These are phyloP conservation scores for Amphibolis antarctica DNA, from an alignment of 106 monocot genomes.

Conservation along the genomic window DNA sequence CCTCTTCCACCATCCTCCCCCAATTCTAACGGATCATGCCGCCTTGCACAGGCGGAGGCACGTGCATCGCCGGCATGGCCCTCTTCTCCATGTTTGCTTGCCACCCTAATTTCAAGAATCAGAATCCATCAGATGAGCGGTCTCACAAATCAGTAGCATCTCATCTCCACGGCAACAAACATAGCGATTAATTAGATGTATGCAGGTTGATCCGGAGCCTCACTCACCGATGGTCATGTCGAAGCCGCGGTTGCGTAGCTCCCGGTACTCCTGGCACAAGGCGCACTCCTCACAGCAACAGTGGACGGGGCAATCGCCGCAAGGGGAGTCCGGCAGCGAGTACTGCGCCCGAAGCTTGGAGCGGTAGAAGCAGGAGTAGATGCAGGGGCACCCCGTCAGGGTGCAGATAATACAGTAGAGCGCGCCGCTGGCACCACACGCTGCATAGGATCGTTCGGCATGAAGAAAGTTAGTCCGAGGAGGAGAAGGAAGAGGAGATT, in stretches of 20 bases:
- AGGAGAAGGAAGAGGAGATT: not conserved
- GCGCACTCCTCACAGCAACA: conserved; percentile 12
- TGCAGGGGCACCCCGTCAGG: conserved; percentile 10
- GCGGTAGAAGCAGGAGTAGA: conserved; percentile 16
- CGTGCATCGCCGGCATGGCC: not conserved
- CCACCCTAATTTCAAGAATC: not conserved
- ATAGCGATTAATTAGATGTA: not conserved
- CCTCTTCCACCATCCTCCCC: too few species aligned
- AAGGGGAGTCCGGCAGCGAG: conserved; percentile 3
- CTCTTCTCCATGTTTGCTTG: not conserved
- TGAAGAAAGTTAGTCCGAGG: not conserved
- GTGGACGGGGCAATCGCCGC: conserved; percentile 14
- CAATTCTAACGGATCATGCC: not conserved
- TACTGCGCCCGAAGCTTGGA: conserved; percentile 9
- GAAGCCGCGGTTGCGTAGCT: conserved; percentile 15
- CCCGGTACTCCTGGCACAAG: conserved; percentile 18
- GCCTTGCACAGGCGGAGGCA: not conserved
- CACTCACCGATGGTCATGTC: conserved; percentile 9
- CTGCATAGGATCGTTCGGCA: not conserved
- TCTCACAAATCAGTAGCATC: not conserved
- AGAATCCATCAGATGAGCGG: not conserved
- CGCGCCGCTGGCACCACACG: conserved; percentile 15
- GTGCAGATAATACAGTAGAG: conserved; percentile 1
- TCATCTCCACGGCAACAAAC: too few species aligned
- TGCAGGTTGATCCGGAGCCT: too few species aligned